Conservation (phyloP, 106 monocot species). For the Acorus calamus region DNA sequence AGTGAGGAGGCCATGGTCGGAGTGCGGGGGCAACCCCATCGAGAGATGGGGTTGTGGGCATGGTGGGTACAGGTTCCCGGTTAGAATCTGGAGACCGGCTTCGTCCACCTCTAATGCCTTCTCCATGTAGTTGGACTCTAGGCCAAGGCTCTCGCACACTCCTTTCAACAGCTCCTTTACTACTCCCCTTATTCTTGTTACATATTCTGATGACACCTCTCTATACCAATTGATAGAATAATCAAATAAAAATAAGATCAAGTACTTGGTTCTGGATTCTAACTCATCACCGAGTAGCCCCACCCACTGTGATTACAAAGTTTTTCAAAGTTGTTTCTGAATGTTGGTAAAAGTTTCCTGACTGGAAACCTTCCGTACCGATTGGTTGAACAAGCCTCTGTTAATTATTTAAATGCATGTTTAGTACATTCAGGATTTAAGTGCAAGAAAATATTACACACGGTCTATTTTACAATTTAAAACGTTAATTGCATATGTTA, state of each 20-base stretch:
- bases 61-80: conserved; percentile 41
- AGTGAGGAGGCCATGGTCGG: conserved; percentile 65
- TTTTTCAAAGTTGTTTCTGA: too few relatives aligned
- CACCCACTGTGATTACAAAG: too few relatives aligned
- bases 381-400: background rate
- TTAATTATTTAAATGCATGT: too few relatives aligned
- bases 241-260: too few relatives aligned
- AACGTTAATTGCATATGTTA: too few relatives aligned
- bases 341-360: background rate
- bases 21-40: conserved; percentile 45
- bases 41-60: conserved; percentile 37
- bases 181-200: conserved; percentile 23
- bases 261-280: too few relatives aligned
- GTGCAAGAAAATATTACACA: too few relatives aligned
- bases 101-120: conserved; percentile 23
- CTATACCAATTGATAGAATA: conserved; percentile 8
- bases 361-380: too few relatives aligned
- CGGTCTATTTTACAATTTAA: too few relatives aligned
- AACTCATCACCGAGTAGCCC: too few relatives aligned
- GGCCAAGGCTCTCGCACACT: conserved; percentile 40
- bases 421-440: too few relatives aligned
- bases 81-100: conserved; percentile 24
- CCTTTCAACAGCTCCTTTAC: conserved; percentile 25
- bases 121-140: conserved; percentile 26
- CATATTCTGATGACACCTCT: conserved; percentile 23